These are phyloP conservation scores for Blastobotrys apis DNA, from an alignment of 1,139 yeast genomes.

Conservation along the genomic window DNA sequence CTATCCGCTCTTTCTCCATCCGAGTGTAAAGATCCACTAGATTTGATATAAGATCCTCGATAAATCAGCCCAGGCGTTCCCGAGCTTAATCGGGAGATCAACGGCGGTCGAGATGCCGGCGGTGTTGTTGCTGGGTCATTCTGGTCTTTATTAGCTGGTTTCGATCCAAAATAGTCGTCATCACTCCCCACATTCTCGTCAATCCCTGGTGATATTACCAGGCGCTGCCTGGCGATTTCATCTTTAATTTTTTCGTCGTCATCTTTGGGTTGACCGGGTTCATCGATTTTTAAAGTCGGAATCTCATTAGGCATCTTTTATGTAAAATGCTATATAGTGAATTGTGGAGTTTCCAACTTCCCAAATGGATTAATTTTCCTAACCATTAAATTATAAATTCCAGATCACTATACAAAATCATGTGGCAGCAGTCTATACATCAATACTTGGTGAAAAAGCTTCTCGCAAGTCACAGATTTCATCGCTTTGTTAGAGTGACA, in stretches of 20 bases:
- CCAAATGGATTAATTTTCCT: neutral
- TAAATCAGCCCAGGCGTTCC: constrained; percentile 2
- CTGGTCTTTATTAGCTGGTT: neutral
- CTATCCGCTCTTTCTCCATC: too few relatives aligned
- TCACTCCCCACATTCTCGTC: too few relatives aligned
- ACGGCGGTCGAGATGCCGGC: constrained; percentile 1
- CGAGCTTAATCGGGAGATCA: constrained; percentile 7
- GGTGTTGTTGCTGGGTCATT: neutral
- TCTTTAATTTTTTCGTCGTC: neutral
- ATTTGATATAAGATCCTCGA: constrained; percentile 8
- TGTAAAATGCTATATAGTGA: too few relatives aligned
- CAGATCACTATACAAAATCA: constrained; percentile 10
- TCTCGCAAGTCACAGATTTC: constrained; percentile 60
- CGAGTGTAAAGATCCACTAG: neutral
- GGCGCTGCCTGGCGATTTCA: neutral
- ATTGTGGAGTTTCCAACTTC: too few relatives aligned
- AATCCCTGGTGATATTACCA: constrained; percentile 3
- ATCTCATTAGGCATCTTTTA: neutral
- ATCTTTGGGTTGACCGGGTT: neutral
- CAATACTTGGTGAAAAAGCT: constrained; percentile 36
- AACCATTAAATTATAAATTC: neutral
- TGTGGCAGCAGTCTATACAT: constrained; percentile 29
- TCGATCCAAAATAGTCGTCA: neutral
- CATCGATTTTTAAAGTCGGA: constrained; percentile 4
- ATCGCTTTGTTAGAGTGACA: constrained; percentile 61